Evolutionary conservation across 2,329 filamentous ascomycete species (phyloP).

Genomic region (Exophiala spinifera): DNA sequence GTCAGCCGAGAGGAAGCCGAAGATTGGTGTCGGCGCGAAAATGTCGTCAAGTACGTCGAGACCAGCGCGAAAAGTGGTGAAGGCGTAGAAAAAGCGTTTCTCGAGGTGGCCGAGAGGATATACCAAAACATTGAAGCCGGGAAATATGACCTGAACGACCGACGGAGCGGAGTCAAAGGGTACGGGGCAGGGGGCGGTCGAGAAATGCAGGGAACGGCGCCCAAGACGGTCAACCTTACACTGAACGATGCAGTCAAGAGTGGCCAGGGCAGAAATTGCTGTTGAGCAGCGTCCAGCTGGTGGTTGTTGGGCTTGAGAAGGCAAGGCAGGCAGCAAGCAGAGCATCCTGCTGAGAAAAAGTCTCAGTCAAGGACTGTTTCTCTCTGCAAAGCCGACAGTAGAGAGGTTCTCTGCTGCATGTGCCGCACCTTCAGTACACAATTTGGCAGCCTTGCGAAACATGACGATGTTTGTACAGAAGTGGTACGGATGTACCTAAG

Average conservation of each 20-base stretch:
- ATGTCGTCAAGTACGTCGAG: slow-evolving; percentile 89
- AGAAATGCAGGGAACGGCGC: slow-evolving; percentile 31
- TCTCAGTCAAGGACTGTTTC: too few species aligned
- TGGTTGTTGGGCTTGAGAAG: not conserved
- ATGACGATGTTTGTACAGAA: too few species aligned
- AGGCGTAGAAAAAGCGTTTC: slow-evolving; percentile 87
- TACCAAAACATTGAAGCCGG: slow-evolving; percentile 96
- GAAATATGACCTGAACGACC: slow-evolving; percentile 89
- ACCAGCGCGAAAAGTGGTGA: slow-evolving; percentile 94
- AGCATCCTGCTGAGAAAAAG: too few species aligned
- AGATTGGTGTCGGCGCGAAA: slow-evolving; percentile 82
- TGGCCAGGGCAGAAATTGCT: slow-evolving; percentile 35
- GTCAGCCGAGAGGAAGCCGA: slow-evolving; percentile 81
- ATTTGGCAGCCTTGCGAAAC: too few species aligned
- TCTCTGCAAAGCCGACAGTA: too few species aligned
- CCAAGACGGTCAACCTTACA: slow-evolving; percentile 44
- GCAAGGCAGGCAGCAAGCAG: not conserved
- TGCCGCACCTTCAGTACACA: too few species aligned
- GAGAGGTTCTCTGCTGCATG: too few species aligned
- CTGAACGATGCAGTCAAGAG: slow-evolving; percentile 48
- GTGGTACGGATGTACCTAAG: too few species aligned
- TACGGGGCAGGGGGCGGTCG: slow-evolving; percentile 42
- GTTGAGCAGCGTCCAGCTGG: slow-evolving; percentile 10
- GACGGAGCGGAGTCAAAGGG: slow-evolving; percentile 83
- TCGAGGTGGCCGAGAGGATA: slow-evolving; percentile 91